Evolutionary conservation across 1,284 basidiomycete genomes (phyloP), one percentile per base, ranked within the genome.

Genomic region (Cryptococcus amylolentus): DNA sequence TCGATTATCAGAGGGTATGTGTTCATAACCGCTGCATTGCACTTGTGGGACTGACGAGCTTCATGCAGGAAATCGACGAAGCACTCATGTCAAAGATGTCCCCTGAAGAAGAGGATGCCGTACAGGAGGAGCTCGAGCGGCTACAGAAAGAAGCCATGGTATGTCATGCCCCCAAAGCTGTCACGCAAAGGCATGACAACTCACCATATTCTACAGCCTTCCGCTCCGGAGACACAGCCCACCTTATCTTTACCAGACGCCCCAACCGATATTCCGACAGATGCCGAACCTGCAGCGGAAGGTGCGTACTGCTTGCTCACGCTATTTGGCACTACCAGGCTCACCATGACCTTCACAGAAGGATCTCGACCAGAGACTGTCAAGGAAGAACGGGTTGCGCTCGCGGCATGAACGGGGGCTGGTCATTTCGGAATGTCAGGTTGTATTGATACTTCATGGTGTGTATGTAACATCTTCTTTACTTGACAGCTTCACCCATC

Each of bases 81-180:
- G 85, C 94, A 80, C 81, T 98, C 16, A 84, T 87, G 39, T 88
- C 88, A 61, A 85, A 81, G 37, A 84, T 98, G 65, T 87, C 88
- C 1, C 74, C 86, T 5, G 93, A 95, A 54, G 96, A 98, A 56
- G 95, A 98, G 72, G 93, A 96, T 51, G 88, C 86, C 10, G 95
- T 98, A 0, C 89, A 94, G 69, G 80, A 80, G 4, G 95, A 98
- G 71, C 80, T 97, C 39, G 80, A 76, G 37, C 79, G 81, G 52
- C 75, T 97, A 18, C 84, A 94, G 71, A 76, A 75, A 27, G 85
- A 87, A 67, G 78, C 82, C 26, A 35, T 75, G 67, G 72, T 74
- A 47, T 46, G 68, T 62, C 12, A n/a, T 49, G 16, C 27, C 16
- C 31, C 6, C 31, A 7, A n/a, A 9, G 20, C 26, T 42, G 4